Evolutionary conservation across 129 eudicot species (phyloP), one percentile per base, ranked within the genome.

Genomic region (Silybum marianum): DNA sequence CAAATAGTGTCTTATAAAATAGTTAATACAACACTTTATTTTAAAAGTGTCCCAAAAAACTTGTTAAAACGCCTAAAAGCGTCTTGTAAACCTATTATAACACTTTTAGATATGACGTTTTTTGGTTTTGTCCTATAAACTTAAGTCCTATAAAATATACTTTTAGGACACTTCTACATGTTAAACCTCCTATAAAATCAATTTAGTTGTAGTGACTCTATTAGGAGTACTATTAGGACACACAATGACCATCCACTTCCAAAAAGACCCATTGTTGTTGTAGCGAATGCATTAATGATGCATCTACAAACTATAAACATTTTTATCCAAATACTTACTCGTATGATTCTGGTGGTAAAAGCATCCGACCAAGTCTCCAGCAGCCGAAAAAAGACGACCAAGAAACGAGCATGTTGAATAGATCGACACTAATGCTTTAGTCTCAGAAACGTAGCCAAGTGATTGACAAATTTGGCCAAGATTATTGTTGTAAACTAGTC

Each of bases 331-430:
- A 19, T 76, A 84, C 94, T 88, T 89, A 89, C 97, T 74, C 23
- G 46, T 69, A 86, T 58, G 81, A 18, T 67, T 60, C 39, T 77
- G 82, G 48, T 60, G 73, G 78, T 77, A 71, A 83, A 77, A 83
- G 78, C 82, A 77, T 10, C 82, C 82, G 44, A 60, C 26, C 78
- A 88, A 86, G 76, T 92, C 97, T 1, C 89, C 87, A 22, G 85
- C 79, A 40, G 97, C 91, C 10, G 97, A 86, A 80, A 92, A 92
- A 73, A 92, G 85, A 11, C 97, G 90, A 9, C 97, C 97, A 58
- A 90, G 90, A 85, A 90, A 92, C 7, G 97, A 92, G 84, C 87
- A 90, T 1, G 92, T 82, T 71, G 97, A 90, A 74, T 92, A 92
- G 71, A 90, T 72, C 0, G 97, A 75, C 28, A 90, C 87, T 40